Base-by-base conservation (phyloP, 2,329 filamentous ascomycete genomes). In the Colletotrichum zoysiae region DNA sequence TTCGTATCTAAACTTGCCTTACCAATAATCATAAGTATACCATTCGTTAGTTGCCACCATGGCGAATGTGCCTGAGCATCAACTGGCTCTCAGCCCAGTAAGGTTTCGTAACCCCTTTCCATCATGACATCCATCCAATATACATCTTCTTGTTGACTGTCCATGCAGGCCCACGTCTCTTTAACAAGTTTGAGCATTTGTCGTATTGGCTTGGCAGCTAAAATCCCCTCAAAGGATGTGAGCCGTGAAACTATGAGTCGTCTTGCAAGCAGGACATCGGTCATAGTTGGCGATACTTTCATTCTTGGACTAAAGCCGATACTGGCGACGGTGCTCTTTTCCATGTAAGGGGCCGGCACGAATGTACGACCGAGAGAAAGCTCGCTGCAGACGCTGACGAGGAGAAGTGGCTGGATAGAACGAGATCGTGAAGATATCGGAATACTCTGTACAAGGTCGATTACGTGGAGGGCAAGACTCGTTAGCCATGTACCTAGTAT, bases 111-210 rank as follows among this genome's bases (percentile, higher is more conserved):
- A 77, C 65, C 50, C 33, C 23, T 57, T 4, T 67, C 40, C 26
- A 51, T 57, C 64, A 62, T 63, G 1, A 86, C 79, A 73, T 86
- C 83, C 70, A 86, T 80, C 84, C 84, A 86, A 73, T 85, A 84
- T 7, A 78, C 78, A 14, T 84, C 67, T 16, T 60, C 33, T 5
- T 65, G 46, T 3, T 20, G 40, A 9, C 40, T 20, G 33, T 65
- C 66, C 55, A 79, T 78, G 71, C 79, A 77, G 48, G 80, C 76
- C 84, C 83, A 85, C 3, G 82, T 82, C 74, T 85, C 82, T 60
- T 82, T 81, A 56, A 84, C 78, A 16, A 85, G 75, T 33, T 80
- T 79, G 59, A 83, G 78, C 78, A 80, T 82, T 74, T 78, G 81
- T 65, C 79, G 74, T 50, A 84, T 75, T 38, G 82, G 83, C 61